Conservation (phyloP, 179 eudicot genomes). For the Gypsophila paniculata region DNA sequence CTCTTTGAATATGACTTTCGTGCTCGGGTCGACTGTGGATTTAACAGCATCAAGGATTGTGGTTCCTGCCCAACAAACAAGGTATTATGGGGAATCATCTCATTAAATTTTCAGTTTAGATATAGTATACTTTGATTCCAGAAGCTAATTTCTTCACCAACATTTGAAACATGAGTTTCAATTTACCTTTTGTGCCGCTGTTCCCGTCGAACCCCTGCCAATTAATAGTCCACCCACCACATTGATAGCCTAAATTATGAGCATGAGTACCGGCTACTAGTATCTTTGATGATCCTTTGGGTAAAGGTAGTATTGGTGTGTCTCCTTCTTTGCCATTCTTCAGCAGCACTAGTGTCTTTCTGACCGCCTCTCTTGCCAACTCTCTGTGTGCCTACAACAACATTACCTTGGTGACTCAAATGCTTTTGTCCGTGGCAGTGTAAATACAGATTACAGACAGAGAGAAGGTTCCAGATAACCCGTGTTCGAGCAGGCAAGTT, state of each 20-base stretch:
- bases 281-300: conserved; percentile 31
- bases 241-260: conserved; percentile 39
- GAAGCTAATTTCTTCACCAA: background rate
- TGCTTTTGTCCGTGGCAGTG: background rate
- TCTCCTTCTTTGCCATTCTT: conserved; percentile 40
- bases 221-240: conserved; percentile 47
- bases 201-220: conserved; percentile 41
- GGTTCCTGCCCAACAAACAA: conserved; percentile 43
- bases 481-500: background rate
- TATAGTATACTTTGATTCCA: background rate
- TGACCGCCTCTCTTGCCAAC: conserved; percentile 45
- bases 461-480: background rate
- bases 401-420: background rate
- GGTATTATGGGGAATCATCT: background rate
- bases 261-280: conserved; percentile 52
- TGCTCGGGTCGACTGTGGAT: conserved; percentile 44
- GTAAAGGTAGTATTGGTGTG: conserved; percentile 34
- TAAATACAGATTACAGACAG: background rate
- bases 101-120: background rate
- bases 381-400: conserved; percentile 36
- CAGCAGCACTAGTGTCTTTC: conserved; percentile 42
- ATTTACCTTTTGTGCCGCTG: conserved; percentile 30
- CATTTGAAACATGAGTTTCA: too few species aligned
- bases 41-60: conserved; percentile 58
- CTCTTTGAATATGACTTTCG: conserved; percentile 46